These are phyloP conservation scores for Aureobasidium sp. DNA, from an alignment of 2,329 filamentous ascomycete genomes.

Conservation along the genomic window DNA sequence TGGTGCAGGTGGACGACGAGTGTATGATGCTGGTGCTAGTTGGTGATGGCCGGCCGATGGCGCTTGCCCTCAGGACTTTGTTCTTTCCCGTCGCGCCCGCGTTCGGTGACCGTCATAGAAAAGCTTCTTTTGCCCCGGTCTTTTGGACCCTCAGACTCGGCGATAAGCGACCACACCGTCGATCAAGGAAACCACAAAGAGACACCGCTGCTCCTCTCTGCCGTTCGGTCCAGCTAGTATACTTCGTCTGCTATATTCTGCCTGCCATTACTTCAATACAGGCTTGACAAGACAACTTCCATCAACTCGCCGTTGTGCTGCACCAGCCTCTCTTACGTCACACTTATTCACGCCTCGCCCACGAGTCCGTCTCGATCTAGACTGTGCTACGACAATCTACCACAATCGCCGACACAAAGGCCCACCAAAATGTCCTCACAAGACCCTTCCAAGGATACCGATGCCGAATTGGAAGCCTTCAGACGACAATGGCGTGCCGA, in stretches of 20 bases:
- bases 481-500: slow-evolving; percentile 81
- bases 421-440: background rate
- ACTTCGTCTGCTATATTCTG: too few species aligned
- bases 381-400: background rate
- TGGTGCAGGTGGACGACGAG: background rate
- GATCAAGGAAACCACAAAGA: background rate
- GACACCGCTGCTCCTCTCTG: background rate
- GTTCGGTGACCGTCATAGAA: background rate
- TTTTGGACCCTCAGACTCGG: background rate
- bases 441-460: slow-evolving; percentile 25
- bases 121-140: background rate
- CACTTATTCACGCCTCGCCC: background rate
- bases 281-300: background rate
- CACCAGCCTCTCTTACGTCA: slow-evolving; percentile 1
- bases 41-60: background rate
- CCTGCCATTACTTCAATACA: background rate
- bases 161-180: background rate
- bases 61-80: background rate
- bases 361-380: background rate
- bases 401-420: background rate
- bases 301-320: background rate
- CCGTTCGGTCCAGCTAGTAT: background rate
- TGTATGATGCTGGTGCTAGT: background rate
- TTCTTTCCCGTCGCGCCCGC: background rate
- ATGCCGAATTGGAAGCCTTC: slow-evolving; percentile 75